phyloP scores from a whole-genome alignment of 1,284 basidiomycete genomes.

The Ceratobasidium sp. region DNA sequence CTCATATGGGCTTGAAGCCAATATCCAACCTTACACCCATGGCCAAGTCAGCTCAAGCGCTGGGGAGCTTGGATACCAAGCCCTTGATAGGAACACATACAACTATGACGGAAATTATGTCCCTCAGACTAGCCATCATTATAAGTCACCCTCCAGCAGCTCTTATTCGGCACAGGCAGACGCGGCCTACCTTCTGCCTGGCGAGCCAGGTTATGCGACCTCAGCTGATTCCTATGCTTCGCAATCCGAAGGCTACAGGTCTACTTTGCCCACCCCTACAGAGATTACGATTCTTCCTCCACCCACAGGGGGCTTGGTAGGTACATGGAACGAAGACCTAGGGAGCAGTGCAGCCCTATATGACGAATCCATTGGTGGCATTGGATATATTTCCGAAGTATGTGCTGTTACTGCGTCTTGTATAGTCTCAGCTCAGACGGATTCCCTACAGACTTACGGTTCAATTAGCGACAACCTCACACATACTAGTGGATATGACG shows the following conservation, averaged over 20 bases:
- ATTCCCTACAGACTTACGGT: conserved; percentile 11
- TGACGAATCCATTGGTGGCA: conserved; percentile 12
- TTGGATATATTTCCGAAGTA: conserved; percentile 29
- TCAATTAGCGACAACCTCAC: conserved; percentile 19
- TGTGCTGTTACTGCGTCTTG: neutral
- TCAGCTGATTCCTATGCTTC: conserved; percentile 20
- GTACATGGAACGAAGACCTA: conserved; percentile 9
- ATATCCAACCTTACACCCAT: neutral
- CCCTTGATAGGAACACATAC: conserved; percentile 7
- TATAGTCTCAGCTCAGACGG: neutral
- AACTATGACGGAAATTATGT: conserved; percentile 11
- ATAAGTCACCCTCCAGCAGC: neutral
- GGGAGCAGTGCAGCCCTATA: neutral
- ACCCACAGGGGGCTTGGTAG: conserved; percentile 9
- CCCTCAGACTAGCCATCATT: neutral
- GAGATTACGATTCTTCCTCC: conserved; percentile 42
- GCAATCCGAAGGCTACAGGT: conserved; percentile 3
- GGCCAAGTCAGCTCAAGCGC: neutral
- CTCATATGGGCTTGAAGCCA: neutral
- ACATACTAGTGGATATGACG: conserved; percentile 25
- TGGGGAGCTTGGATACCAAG: conserved; percentile 13
- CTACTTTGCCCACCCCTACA: conserved; percentile 18
- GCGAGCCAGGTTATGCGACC: conserved; percentile 4
- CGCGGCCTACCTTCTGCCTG: neutral
- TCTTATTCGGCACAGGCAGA: conserved; percentile 32